Evolutionary conservation across 176 grass and related monocot genomes (phyloP), one percentile per base, ranked within the genome.

Genomic region (Hyparrhenia diplandra): DNA sequence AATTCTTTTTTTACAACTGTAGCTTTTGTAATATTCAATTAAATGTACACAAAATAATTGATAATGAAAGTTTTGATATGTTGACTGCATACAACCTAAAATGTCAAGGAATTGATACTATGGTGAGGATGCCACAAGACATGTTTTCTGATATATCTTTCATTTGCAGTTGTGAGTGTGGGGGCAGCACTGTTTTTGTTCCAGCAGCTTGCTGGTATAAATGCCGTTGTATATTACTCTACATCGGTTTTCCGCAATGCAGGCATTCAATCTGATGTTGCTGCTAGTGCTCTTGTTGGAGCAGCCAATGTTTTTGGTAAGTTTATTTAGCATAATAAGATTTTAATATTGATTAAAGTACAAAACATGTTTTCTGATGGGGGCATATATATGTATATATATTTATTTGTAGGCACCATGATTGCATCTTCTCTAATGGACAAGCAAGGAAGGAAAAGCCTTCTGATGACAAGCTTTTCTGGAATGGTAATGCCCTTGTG

Each of bases 351-450:
- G 68, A 5, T n/a, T n/a, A n/a, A n/a, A n/a, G n/a, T n/a, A 82
- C 8, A 43, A 11, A 74, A 73, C 3, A 1, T 29, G 14, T 79
- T 86, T 64, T 47, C 76, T 84, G 59, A 85, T 76, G 47, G n/a
- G 68, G 55, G 73, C n/a, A n/a, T n/a, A n/a, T n/a, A n/a, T n/a
- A n/a, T n/a, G n/a, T n/a, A n/a, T 62, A 65, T 82, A 14, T 83
- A 62, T 69, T 64, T 73, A 81, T 27, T 47, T 76, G 21, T 69
- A 99, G 96, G 96, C 27, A 99, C 96, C 60, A 39, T 86, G 45
- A 87, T 99, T 93, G 96, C 96, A 47, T 99, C 96, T 84, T 93
- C 96, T 65, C 85, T 99, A 80, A 99, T 99, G 96, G 96, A 99
- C 86, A 95, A 83, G 67, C 87, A 90, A 91, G 96, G 96, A 63